Evolutionary conservation across 805 yeast genomes (phyloP).

Genomic region (Alloascoidea africana): DNA sequence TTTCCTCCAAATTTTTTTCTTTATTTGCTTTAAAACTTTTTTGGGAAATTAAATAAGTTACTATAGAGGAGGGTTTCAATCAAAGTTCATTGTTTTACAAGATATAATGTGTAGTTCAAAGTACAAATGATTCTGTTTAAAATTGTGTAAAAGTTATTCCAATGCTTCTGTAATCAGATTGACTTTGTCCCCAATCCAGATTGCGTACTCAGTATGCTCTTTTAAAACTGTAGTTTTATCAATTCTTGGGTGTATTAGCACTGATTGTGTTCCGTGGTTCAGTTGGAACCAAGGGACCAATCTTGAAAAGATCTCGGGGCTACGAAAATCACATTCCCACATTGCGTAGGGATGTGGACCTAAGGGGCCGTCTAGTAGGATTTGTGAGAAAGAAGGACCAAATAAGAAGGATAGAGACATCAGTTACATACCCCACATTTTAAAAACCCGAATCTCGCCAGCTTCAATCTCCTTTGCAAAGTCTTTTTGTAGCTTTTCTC

Average conservation of each 20-base stretch:
- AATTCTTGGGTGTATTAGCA: slow-evolving; percentile 37
- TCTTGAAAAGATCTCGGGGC: slow-evolving; percentile 27
- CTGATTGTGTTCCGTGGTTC: slow-evolving; percentile 35
- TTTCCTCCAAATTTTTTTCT: no score
- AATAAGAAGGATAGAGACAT: no score
- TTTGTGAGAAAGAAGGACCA: no score
- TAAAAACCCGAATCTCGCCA: slow-evolving; percentile 27
- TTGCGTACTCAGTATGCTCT: slow-evolving; percentile 39
- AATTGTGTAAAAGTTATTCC: no score
- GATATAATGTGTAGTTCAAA: no score
- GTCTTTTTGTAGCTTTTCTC: slow-evolving; percentile 23
- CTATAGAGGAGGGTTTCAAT: no score
- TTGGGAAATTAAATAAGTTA: no score
- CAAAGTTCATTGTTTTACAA: no score
- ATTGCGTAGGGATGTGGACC: slow-evolving; percentile 47
- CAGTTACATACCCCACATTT: slow-evolving; percentile 19
- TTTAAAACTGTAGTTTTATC: slow-evolving; percentile 18
- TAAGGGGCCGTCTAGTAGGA: slow-evolving; percentile 25
- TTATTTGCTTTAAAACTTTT: no score
- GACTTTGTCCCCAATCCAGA: slow-evolving; percentile 39
- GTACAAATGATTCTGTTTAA: no score
- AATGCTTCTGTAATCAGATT: slow-evolving; percentile 9
- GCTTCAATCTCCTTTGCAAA: slow-evolving; percentile 24
- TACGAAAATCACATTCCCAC: slow-evolving; percentile 41
- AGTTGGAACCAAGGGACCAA: slow-evolving; percentile 35